phyloP scores from a whole-genome alignment of 768 basidiomycete genomes.

The Mycena olivaceomarginata region DNA sequence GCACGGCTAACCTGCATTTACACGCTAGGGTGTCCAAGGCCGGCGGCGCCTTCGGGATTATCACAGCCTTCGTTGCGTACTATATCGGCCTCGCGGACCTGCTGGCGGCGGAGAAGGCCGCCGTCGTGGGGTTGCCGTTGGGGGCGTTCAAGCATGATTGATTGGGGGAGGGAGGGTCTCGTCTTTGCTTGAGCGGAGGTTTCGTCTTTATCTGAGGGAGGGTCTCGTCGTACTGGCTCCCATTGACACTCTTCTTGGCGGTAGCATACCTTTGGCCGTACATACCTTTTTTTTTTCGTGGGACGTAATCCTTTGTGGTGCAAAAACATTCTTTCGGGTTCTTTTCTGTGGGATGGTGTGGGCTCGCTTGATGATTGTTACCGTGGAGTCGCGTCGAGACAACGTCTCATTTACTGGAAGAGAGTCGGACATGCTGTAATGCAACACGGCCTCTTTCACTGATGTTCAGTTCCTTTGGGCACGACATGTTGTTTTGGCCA shows the following conservation, averaged over 20 bases:
- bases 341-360: background rate
- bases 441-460: background rate
- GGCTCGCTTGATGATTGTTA: background rate
- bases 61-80: slow-evolving; percentile 56
- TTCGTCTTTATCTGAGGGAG: too few species aligned
- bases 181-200: too few species aligned
- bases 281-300: too few species aligned
- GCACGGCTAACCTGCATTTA: too few species aligned
- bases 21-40: slow-evolving; percentile 45
- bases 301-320: too few species aligned
- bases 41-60: slow-evolving; percentile 56
- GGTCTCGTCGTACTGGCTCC: too few species aligned
- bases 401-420: too few species aligned
- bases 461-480: too few species aligned
- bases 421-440: slow-evolving; percentile 5
- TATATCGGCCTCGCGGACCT: slow-evolving; percentile 57
- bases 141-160: slow-evolving; percentile 48
- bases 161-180: background rate
- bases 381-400: background rate
- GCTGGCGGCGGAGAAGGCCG: slow-evolving; percentile 52
- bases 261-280: too few species aligned
- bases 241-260: too few species aligned
- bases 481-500: too few species aligned
- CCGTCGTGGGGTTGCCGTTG: slow-evolving; percentile 53
- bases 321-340: background rate